Evolutionary conservation across 164 flowering plant genomes (phyloP).

Genomic region (Magnolia changhungtana): DNA sequence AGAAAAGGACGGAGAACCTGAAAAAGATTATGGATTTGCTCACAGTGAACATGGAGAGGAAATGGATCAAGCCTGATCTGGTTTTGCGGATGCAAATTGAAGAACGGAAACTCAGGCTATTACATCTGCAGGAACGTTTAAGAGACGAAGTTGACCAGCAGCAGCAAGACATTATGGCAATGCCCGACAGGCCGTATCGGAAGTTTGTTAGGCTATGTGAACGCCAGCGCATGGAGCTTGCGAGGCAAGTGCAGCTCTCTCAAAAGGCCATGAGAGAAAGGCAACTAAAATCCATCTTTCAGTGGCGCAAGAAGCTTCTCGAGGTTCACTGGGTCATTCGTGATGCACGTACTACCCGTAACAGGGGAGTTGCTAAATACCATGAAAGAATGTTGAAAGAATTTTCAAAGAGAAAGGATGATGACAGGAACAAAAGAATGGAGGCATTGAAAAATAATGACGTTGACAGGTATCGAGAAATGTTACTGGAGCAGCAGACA

Average conservation of each 20-base stretch:
- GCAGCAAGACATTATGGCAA: conserved; percentile 93
- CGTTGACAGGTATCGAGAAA: conserved; percentile 94
- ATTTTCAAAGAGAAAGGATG: conserved; percentile 93
- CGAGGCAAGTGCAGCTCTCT: conserved; percentile 80
- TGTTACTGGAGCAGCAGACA: conserved; percentile 95
- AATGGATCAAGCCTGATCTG: conserved; percentile 92
- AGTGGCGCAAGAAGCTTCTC: conserved; percentile 96
- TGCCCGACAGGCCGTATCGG: conserved; percentile 93
- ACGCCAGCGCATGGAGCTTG: conserved; percentile 82
- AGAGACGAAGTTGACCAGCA: conserved; percentile 92
- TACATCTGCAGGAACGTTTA: conserved; percentile 75
- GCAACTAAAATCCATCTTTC: conserved; percentile 83
- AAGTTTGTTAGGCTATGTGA: conserved; percentile 92
- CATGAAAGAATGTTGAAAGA: conserved; percentile 95
- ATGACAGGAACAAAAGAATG: conserved; percentile 85
- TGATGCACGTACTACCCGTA: conserved; percentile 95
- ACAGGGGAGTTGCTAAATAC: conserved; percentile 95
- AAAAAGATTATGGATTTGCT: conserved; percentile 70
- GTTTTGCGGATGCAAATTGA: conserved; percentile 85
- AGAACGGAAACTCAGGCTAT: conserved; percentile 76
- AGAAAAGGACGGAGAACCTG: conserved; percentile 73
- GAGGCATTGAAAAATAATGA: conserved; percentile 98
- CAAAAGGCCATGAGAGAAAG: conserved; percentile 84
- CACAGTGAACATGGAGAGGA: conserved; percentile 84
- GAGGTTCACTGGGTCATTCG: conserved; percentile 97